Conservation (phyloP, 768 basidiomycete genomes). For the Phaeotremella fagi region DNA sequence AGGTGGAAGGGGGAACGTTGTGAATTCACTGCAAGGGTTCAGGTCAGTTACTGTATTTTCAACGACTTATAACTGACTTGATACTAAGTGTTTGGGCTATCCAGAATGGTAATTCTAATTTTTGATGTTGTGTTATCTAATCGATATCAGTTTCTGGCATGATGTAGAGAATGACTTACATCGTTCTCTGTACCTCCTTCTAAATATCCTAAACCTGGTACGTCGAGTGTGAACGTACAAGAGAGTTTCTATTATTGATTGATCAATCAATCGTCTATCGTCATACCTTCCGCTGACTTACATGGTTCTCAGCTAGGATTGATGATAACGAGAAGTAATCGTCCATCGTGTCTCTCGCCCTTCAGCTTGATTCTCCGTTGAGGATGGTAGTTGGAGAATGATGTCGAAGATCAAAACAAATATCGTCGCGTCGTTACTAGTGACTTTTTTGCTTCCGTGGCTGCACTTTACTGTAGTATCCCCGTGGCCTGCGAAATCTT, state of each 20-base stretch:
- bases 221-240: slow-evolving; percentile 82
- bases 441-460: no score
- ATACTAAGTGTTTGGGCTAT: slow-evolving; percentile 78
- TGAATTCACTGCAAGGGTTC: slow-evolving; percentile 63
- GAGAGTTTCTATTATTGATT: slow-evolving; percentile 75
- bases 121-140: slow-evolving; percentile 72
- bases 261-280: background rate
- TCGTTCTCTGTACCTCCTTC: slow-evolving; percentile 80
- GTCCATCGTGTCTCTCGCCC: slow-evolving; percentile 60
- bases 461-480: no score
- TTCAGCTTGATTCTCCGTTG: no score
- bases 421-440: no score
- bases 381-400: no score
- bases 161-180: slow-evolving; percentile 54
- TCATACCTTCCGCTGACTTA: slow-evolving; percentile 34
- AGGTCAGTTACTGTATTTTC: background rate
- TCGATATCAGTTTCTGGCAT: background rate
- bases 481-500: no score
- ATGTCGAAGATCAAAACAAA: no score
- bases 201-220: slow-evolving; percentile 81
- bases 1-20: slow-evolving; percentile 76
- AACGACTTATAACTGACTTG: slow-evolving; percentile 55
- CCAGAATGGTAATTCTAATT: slow-evolving; percentile 84
- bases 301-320: slow-evolving; percentile 88
- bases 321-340: slow-evolving; percentile 90